phyloP scores from a whole-genome alignment of 192 early-diverging fungal genomes.

The Coemansia umbellata region DNA sequence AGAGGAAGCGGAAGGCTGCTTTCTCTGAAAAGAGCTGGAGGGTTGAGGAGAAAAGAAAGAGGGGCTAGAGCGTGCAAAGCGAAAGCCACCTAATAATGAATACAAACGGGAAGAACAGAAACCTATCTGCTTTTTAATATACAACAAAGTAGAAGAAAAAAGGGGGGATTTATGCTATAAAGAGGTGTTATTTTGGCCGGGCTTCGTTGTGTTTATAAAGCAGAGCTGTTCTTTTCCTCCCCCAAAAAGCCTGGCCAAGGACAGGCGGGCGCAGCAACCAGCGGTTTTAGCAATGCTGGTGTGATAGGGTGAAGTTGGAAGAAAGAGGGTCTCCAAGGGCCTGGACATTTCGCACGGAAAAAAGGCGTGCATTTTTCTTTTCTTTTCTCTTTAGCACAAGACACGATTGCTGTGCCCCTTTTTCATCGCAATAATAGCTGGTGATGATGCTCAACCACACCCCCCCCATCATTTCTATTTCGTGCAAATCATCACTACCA shows the following conservation, averaged over 20 bases:
- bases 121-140: background rate
- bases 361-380: background rate
- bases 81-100: conserved; percentile 4
- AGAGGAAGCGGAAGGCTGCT: background rate
- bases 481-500: background rate
- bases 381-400: background rate
- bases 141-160: too few species aligned
- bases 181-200: too few species aligned
- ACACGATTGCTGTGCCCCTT: background rate
- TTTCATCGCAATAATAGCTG: background rate
- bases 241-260: too few species aligned
- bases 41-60: background rate
- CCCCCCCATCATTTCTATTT: background rate
- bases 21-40: background rate
- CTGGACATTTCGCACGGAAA: background rate
- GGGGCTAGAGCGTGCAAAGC: background rate
- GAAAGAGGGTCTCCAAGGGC: background rate
- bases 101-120: background rate
- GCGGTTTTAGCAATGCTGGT: too few species aligned
- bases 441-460: background rate
- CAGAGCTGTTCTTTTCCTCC: too few species aligned
- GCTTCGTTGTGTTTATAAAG: too few species aligned
- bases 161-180: too few species aligned
- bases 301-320: too few species aligned
- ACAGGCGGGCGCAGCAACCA: too few species aligned